Conservation (phyloP, 2,329 filamentous ascomycete genomes). For the Exserohilum turcica region DNA sequence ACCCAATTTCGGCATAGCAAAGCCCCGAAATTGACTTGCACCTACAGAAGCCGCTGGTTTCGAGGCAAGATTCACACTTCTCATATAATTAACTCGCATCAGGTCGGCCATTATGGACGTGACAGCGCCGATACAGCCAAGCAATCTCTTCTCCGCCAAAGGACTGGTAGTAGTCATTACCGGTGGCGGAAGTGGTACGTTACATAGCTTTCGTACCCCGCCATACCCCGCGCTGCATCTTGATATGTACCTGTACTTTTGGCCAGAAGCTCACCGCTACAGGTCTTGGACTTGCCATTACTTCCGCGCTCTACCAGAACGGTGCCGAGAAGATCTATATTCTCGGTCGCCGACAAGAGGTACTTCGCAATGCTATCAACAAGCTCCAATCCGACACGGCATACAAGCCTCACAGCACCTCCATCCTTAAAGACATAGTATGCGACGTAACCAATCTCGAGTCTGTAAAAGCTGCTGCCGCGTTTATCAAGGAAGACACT, state of each 20-base stretch:
- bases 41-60: slow-evolving; percentile 2
- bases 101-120: slow-evolving; percentile 41
- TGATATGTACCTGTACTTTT: not conserved
- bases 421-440: slow-evolving; percentile 48
- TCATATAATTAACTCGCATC: not conserved
- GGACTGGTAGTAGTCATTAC: slow-evolving; percentile 50
- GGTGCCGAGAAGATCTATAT: slow-evolving; percentile 53
- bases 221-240: slow-evolving; percentile 24
- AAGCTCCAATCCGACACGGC: slow-evolving; percentile 37
- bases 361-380: slow-evolving; percentile 49
- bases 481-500: slow-evolving; percentile 49
- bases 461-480: slow-evolving; percentile 50
- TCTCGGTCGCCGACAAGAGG: slow-evolving; percentile 51
- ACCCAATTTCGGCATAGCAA: slow-evolving; percentile 11
- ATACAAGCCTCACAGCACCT: slow-evolving; percentile 28
- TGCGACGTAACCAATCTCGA: slow-evolving; percentile 52
- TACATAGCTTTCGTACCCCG: slow-evolving; percentile 28
- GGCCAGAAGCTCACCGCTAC: slow-evolving; percentile 7
- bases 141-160: slow-evolving; percentile 49
- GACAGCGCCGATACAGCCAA: slow-evolving; percentile 38
- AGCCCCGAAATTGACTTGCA: slow-evolving; percentile 10
- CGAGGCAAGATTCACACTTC: not conserved
- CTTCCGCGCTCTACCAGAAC: slow-evolving; percentile 50
- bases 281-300: slow-evolving; percentile 50
- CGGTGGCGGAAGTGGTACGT: slow-evolving; percentile 50